phyloP scores from a whole-genome alignment of 805 yeast genomes.

The Teunomyces atbi region DNA sequence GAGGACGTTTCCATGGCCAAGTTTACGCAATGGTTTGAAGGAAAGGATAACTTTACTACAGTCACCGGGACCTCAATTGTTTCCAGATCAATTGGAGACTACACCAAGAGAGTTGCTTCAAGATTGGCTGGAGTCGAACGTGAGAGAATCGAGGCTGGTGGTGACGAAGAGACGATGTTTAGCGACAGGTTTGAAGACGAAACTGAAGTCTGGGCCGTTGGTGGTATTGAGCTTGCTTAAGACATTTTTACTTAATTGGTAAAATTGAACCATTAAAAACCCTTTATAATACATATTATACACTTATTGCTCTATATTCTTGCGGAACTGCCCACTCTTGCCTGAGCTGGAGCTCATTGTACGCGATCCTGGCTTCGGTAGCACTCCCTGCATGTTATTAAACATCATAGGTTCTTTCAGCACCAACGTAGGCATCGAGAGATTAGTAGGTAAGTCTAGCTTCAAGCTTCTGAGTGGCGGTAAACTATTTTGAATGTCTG shows the following conservation, averaged over 20 bases:
- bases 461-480: conserved; percentile 53
- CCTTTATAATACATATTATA: conserved; percentile 4
- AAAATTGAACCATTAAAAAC: conserved; percentile 2
- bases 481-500: conserved; percentile 21
- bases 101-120: conserved; percentile 84
- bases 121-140: conserved; percentile 85
- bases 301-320: conserved; percentile 12
- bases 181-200: conserved; percentile 87
- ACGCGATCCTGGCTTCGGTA: conserved; percentile 6
- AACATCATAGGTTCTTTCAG: conserved; percentile 8
- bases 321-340: conserved; percentile 18
- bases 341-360: conserved; percentile 18
- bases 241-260: too few relatives aligned
- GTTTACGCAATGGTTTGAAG: conserved; percentile 66
- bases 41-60: conserved; percentile 38
- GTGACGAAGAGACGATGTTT: conserved; percentile 81
- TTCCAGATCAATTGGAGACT: conserved; percentile 79
- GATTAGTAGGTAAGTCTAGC: conserved; percentile 47
- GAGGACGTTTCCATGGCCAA: conserved; percentile 55
- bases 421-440: conserved; percentile 23
- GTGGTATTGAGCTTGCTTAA: conserved; percentile 52
- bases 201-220: conserved; percentile 84
- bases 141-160: conserved; percentile 86
- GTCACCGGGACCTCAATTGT: conserved; percentile 49
- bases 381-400: background rate